These are phyloP conservation scores for Mycena floridula DNA, from an alignment of 768 basidiomycete genomes.

Conservation along the genomic window DNA sequence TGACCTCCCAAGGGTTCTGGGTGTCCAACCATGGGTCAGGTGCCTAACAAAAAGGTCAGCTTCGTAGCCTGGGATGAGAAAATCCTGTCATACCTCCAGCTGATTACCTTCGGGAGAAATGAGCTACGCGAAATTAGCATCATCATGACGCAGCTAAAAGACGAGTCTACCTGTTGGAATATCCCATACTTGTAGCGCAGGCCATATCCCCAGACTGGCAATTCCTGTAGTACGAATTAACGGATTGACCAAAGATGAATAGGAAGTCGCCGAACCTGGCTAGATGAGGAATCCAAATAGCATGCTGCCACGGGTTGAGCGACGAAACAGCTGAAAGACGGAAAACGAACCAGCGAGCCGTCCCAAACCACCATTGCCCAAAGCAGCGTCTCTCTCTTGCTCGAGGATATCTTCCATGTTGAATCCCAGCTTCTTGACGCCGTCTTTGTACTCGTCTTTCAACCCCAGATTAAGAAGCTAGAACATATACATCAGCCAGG, in stretches of 20 bases:
- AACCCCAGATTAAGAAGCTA: slow-evolving; percentile 86
- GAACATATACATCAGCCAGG: slow-evolving; percentile 22
- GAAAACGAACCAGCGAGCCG: too few species aligned
- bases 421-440: slow-evolving; percentile 79
- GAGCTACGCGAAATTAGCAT: slow-evolving; percentile 38
- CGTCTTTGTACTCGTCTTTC: slow-evolving; percentile 66
- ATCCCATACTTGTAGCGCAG: slow-evolving; percentile 92
- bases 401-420: slow-evolving; percentile 82
- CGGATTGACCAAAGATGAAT: slow-evolving; percentile 42
- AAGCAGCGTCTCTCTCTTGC: slow-evolving; percentile 87
- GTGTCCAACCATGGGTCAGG: slow-evolving; percentile 91
- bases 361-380: slow-evolving; percentile 94
- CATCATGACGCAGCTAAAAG: background rate
- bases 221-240: slow-evolving; percentile 50
- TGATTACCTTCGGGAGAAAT: slow-evolving; percentile 82
- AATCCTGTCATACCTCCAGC: slow-evolving; percentile 45
- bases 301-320: too few species aligned
- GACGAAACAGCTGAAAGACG: too few species aligned
- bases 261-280: slow-evolving; percentile 48
- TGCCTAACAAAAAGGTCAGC: slow-evolving; percentile 44
- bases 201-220: slow-evolving; percentile 96
- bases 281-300: slow-evolving; percentile 91
- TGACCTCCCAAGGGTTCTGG: slow-evolving; percentile 77
- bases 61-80: background rate
- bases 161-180: slow-evolving; percentile 61